Evolutionary conservation across 1,284 basidiomycete genomes (phyloP).

Genomic region (Cutaneotrichosporon dermatis): DNA sequence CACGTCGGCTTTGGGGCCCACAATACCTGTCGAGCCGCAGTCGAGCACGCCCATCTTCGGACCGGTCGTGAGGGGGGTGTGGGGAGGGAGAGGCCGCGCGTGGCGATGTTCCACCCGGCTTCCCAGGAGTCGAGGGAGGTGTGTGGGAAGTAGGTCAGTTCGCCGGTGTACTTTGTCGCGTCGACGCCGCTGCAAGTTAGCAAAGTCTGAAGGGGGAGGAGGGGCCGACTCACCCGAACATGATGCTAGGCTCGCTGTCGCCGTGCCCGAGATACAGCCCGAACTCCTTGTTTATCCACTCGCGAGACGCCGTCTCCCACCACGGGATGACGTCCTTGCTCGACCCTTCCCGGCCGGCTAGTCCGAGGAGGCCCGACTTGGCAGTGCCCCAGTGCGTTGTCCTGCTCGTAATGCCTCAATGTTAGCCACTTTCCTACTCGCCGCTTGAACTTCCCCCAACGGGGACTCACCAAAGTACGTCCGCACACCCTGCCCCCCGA

Average conservation of each 20-base stretch:
- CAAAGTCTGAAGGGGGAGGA: too few relatives aligned
- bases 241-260: slow-evolving; percentile 63
- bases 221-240: slow-evolving; percentile 47
- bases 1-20: neutral
- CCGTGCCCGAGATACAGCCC: slow-evolving; percentile 18
- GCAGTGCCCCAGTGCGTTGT: neutral
- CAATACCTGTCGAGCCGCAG: neutral
- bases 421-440: neutral
- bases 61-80: neutral
- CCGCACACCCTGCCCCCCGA: slow-evolving; percentile 70
- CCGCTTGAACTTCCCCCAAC: neutral
- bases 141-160: slow-evolving; percentile 61
- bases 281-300: slow-evolving; percentile 6
- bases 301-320: slow-evolving; percentile 1
- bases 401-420: neutral
- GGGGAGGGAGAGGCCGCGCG: neutral
- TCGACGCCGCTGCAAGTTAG: slow-evolving; percentile 45
- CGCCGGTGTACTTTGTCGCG: slow-evolving; percentile 62
- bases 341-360: slow-evolving; percentile 45
- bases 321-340: neutral
- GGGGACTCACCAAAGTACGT: slow-evolving; percentile 60
- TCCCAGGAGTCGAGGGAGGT: neutral
- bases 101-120: slow-evolving; percentile 1
- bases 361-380: slow-evolving; percentile 51
- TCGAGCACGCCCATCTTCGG: neutral